These are phyloP conservation scores for Coemansia sp. DNA, from an alignment of 192 early-diverging fungal species.

Conservation along the genomic window DNA sequence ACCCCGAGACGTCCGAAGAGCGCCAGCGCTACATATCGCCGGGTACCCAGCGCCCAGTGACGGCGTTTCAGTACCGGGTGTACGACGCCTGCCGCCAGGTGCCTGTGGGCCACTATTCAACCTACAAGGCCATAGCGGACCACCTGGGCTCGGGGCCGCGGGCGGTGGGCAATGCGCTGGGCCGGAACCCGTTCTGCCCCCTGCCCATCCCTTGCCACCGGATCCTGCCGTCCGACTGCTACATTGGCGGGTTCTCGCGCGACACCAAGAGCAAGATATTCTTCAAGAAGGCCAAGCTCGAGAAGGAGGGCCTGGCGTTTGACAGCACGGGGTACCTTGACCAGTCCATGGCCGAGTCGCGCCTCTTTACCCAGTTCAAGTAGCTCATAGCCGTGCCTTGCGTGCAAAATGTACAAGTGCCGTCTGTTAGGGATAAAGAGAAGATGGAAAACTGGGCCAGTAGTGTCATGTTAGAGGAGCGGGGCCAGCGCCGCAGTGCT, in stretches of 20 bases:
- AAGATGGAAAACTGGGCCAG: neutral
- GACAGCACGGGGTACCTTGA: conserved; percentile 52
- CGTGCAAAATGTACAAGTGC: no score
- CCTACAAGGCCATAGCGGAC: conserved; percentile 62
- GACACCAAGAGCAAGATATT: conserved; percentile 57
- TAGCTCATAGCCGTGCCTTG: neutral
- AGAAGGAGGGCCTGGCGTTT: conserved; percentile 58
- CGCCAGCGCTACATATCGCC: conserved; percentile 50
- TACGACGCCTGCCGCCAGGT: conserved; percentile 64
- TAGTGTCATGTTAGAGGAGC: conserved; percentile 8
- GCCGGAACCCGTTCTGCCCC: conserved; percentile 64
- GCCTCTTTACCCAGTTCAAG: conserved; percentile 54
- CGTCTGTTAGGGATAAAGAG: no score
- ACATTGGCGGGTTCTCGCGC: conserved; percentile 66
- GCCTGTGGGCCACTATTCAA: conserved; percentile 58
- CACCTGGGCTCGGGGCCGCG: conserved; percentile 56
- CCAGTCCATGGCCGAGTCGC: conserved; percentile 23
- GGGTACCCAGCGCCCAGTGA: conserved; percentile 56
- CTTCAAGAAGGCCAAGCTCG: conserved; percentile 62
- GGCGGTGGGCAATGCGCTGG: conserved; percentile 62
- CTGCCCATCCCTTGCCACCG: conserved; percentile 68
- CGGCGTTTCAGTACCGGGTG: conserved; percentile 66
- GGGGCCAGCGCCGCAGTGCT: conserved; percentile 27
- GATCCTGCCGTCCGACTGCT: conserved; percentile 55
- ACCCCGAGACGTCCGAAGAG: conserved; percentile 42